Conservation (phyloP, 257 asterid species). For the Nicotiana undulata region DNA sequence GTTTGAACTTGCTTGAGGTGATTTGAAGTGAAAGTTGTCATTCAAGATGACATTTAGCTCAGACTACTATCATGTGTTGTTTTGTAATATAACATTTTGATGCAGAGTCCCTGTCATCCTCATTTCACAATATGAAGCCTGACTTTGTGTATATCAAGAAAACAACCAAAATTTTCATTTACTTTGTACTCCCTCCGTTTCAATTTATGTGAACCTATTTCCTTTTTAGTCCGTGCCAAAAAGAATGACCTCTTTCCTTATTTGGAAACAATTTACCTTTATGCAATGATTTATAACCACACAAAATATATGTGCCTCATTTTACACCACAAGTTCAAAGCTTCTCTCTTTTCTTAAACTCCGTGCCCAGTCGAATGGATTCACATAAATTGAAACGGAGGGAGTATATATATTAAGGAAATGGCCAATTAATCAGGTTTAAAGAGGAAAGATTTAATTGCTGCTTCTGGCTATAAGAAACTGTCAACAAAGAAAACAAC, state of each 20-base stretch:
- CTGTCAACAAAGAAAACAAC: background rate
- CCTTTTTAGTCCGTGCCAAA: too few species aligned
- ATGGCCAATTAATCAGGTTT: background rate
- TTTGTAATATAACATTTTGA: background rate
- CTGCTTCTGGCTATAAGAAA: background rate
- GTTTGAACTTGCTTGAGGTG: background rate
- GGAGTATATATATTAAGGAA: background rate
- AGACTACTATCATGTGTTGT: background rate
- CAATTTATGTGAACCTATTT: too few species aligned
- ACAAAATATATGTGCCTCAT: too few species aligned
- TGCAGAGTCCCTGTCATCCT: background rate
- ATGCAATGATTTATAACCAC: too few species aligned
- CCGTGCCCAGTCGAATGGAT: too few species aligned
- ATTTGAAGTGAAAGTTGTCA: background rate
- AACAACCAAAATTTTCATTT: background rate
- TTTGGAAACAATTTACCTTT: too few species aligned
- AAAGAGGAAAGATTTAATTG: background rate
- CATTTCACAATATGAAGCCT: background rate
- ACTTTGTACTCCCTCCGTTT: too few species aligned
- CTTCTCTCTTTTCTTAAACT: too few species aligned
- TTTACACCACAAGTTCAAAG: too few species aligned
- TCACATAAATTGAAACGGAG: too few species aligned
- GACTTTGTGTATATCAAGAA: background rate
- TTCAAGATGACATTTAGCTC: background rate
- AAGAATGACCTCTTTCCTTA: too few species aligned